phyloP scores from a whole-genome alignment of 148 eudicot species.

The Polygonum maritimum region DNA sequence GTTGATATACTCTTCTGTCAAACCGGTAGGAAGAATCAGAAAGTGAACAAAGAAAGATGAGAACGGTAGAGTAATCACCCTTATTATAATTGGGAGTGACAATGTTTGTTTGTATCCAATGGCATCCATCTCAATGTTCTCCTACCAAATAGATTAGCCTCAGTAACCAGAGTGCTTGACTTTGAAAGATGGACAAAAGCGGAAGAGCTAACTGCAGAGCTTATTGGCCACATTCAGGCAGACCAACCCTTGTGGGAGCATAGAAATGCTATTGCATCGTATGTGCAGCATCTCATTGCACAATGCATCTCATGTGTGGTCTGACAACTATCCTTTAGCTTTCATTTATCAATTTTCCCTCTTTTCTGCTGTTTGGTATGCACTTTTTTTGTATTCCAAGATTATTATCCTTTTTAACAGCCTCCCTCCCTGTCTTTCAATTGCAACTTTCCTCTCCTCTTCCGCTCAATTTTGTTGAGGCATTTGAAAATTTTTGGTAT shows the following conservation, averaged over 20 bases:
- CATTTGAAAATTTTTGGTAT: background rate
- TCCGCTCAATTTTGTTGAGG: background rate
- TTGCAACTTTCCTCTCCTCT: background rate
- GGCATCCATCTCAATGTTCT: too few relatives aligned
- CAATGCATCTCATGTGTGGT: constrained; percentile 9
- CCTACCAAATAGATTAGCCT: too few relatives aligned
- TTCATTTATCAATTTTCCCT: background rate
- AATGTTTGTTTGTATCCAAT: too few relatives aligned
- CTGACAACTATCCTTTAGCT: constrained; percentile 7
- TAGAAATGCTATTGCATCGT: constrained; percentile 49
- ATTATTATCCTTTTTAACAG: background rate
- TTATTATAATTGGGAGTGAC: too few relatives aligned
- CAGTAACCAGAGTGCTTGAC: too few relatives aligned
- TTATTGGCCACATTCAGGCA: constrained; percentile 50
- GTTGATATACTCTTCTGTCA: too few relatives aligned
- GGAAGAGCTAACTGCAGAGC: too few relatives aligned
- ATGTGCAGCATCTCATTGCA: constrained; percentile 43
- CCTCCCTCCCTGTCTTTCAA: background rate
- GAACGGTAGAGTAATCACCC: too few relatives aligned
- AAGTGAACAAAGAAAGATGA: too few relatives aligned
- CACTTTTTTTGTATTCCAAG: background rate
- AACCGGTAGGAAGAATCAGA: too few relatives aligned
- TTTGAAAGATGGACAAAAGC: too few relatives aligned
- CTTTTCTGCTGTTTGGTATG: background rate
- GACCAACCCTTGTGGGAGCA: constrained; percentile 34